Conservation (phyloP, 805 yeast genomes). For the Sporopachydermia lactativora region DNA sequence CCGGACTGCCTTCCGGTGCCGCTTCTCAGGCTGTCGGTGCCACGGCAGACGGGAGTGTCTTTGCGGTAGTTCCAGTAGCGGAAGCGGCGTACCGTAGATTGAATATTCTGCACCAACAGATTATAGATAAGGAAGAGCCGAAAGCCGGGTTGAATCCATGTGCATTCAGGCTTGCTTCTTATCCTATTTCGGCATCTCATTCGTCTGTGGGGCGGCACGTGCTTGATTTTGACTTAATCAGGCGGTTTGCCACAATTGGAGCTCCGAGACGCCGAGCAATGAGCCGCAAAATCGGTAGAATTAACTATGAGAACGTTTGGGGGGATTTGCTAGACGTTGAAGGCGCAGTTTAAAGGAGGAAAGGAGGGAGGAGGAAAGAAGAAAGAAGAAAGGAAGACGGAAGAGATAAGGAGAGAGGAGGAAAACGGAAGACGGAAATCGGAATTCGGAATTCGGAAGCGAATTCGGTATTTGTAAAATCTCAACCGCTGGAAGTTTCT, state of each 20-base stretch:
- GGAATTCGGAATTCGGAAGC: no score
- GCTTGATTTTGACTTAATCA: conserved; percentile 46
- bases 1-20: conserved; percentile 12
- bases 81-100: conserved; percentile 71
- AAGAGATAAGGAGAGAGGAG: no score
- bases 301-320: conserved; percentile 48
- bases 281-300: conserved; percentile 43
- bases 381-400: no score
- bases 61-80: conserved; percentile 55
- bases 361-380: neutral
- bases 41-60: conserved; percentile 67
- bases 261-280: conserved; percentile 41
- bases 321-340: conserved; percentile 49
- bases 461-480: no score
- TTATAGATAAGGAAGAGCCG: conserved; percentile 63
- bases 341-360: conserved; percentile 19
- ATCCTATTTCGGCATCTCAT: conserved; percentile 17
- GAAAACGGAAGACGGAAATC: no score
- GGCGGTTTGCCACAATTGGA: conserved; percentile 37
- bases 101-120: conserved; percentile 76
- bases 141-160: conserved; percentile 72
- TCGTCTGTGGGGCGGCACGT: conserved; percentile 41
- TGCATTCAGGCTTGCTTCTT: conserved; percentile 13
- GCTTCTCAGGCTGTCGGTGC: conserved; percentile 56
- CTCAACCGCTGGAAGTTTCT: no score